Conservation (phyloP, 148 eudicot genomes). For the Limonium bicolor region DNA sequence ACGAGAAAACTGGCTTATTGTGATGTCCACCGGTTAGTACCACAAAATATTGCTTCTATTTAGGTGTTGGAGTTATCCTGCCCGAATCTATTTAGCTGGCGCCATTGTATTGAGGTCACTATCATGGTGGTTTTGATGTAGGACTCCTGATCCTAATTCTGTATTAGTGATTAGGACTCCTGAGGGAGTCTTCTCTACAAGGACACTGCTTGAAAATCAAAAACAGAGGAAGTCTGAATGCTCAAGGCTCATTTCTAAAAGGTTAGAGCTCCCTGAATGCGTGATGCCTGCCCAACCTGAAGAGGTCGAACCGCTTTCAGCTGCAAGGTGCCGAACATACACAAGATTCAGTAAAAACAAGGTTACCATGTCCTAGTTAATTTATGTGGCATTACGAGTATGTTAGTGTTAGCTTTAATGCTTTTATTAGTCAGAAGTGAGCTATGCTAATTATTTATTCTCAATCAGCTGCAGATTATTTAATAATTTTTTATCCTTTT, state of each 20-base stretch:
- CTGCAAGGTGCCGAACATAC: slow-evolving; percentile 79
- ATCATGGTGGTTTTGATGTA: slow-evolving; percentile 15
- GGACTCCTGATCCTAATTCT: slow-evolving; percentile 59
- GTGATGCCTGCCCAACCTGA: slow-evolving; percentile 15
- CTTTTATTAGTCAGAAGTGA: too few species aligned
- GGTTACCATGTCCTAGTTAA: slow-evolving; percentile 13
- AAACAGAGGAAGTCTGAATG: slow-evolving; percentile 29
- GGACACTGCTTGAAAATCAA: slow-evolving; percentile 40
- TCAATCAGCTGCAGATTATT: too few species aligned
- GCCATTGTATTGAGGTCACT: too few species aligned
- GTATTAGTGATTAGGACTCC: slow-evolving; percentile 62
- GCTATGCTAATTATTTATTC: too few species aligned
- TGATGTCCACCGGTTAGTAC: slow-evolving; percentile 54
- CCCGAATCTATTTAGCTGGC: too few species aligned
- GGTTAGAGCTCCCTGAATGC: slow-evolving; percentile 23
- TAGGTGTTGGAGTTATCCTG: too few species aligned
- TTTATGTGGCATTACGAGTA: too few species aligned
- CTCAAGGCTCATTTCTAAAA: slow-evolving; percentile 45
- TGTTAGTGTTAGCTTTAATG: too few species aligned
- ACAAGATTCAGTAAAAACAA: slow-evolving; percentile 27
- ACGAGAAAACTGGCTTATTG: slow-evolving; percentile 70
- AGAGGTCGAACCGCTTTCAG: slow-evolving; percentile 30
- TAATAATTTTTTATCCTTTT: not conserved
- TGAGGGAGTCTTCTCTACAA: slow-evolving; percentile 51
- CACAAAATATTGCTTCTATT: not conserved